phyloP scores from a whole-genome alignment of 2,329 filamentous ascomycete genomes.

The Aspergillus thermomutatus region DNA sequence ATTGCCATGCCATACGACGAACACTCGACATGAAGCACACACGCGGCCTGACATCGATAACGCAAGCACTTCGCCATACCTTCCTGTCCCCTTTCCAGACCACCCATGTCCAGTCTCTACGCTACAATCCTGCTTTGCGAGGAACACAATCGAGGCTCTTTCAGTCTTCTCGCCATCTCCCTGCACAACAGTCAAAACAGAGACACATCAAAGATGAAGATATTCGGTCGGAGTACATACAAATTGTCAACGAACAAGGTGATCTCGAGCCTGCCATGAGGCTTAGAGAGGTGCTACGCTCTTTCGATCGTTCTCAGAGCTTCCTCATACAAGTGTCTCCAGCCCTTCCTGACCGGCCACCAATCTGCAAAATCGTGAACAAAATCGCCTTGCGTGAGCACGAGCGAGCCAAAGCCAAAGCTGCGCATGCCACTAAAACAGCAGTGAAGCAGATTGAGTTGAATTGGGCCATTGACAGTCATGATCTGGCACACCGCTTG shows the following conservation, averaged over 20 bases:
- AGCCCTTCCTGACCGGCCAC: conserved; percentile 34
- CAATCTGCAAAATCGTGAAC: conserved; percentile 70
- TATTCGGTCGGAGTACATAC: conserved; percentile 30
- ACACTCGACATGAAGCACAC: conserved; percentile 30
- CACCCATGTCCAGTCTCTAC: conserved; percentile 12
- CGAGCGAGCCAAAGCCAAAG: conserved; percentile 37
- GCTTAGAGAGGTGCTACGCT: conserved; percentile 35
- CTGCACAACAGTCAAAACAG: conserved; percentile 7
- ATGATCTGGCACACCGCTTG: conserved; percentile 73
- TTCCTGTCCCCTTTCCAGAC: conserved; percentile 23
- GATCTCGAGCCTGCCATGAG: conserved; percentile 27
- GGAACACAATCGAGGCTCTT: conserved; percentile 16
- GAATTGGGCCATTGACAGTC: conserved; percentile 77
- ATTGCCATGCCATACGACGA: neutral
- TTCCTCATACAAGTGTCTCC: conserved; percentile 51
- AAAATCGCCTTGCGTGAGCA: conserved; percentile 51
- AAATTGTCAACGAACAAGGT: conserved; percentile 34
- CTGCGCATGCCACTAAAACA: conserved; percentile 40
- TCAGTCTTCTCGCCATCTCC: conserved; percentile 8
- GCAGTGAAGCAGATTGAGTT: conserved; percentile 75
- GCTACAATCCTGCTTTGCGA: conserved; percentile 6
- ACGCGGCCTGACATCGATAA: conserved; percentile 30
- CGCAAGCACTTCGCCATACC: conserved; percentile 29
- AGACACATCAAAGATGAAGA: conserved; percentile 30
- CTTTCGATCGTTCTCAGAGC: conserved; percentile 49